Percentiles rank a stretch among this genome's conserved stretches.
These are phyloP conservation scores for Fusarium caatingaense DNA, from an alignment of 2,329 filamentous ascomycete genomes.

Conservation along the genomic window DNA sequence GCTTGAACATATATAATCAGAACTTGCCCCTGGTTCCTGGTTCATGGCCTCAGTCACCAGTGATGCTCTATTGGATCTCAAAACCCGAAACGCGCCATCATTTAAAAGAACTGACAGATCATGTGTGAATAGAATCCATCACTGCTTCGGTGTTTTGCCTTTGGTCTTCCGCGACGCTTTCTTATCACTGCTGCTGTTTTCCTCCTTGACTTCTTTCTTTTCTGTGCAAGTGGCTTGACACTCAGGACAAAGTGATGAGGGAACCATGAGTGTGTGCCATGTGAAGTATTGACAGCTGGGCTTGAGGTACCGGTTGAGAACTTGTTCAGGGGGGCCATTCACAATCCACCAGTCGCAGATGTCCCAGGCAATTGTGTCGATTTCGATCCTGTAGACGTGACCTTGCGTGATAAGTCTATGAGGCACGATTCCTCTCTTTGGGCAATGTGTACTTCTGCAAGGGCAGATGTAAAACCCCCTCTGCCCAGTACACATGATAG, in stretches of 20 bases:
- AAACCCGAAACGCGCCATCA: not conserved
- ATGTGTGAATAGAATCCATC: not conserved
- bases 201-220: not conserved
- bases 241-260: conserved; percentile 22
- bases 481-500: conserved; percentile 45
- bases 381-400: conserved; percentile 38
- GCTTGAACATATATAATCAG: not conserved
- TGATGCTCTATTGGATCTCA: not conserved
- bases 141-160: not conserved
- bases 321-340: conserved; percentile 44
- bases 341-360: conserved; percentile 46
- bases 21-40: not conserved
- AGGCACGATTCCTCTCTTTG: conserved; percentile 30
- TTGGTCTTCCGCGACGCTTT: not conserved
- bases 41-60: not conserved
- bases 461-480: conserved; percentile 42
- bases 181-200: conserved; percentile 3
- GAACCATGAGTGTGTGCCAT: conserved; percentile 40
- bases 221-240: conserved; percentile 31
- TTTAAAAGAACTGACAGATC: not conserved
- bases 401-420: conserved; percentile 36
- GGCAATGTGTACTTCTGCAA: conserved; percentile 40
- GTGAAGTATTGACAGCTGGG: conserved; percentile 40
- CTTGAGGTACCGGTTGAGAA: conserved; percentile 44
- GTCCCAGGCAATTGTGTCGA: conserved; percentile 41